Evolutionary conservation across 1,139 yeast genomes (phyloP).

Genomic region (Candida sp.): DNA sequence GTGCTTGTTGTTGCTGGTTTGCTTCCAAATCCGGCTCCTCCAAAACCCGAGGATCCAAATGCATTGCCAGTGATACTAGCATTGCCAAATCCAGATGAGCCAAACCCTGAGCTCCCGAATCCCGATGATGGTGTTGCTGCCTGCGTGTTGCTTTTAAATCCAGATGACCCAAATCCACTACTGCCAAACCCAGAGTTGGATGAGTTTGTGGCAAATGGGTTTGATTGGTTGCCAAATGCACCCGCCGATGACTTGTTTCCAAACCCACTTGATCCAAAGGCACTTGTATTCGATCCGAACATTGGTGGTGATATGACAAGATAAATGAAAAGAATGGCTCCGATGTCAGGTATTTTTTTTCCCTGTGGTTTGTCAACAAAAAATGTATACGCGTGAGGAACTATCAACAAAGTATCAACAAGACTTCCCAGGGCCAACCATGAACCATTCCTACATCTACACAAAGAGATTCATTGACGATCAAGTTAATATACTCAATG

Average conservation of each 20-base stretch:
- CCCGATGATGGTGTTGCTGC: neutral
- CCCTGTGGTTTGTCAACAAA: neutral
- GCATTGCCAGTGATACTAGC: conserved; percentile 4
- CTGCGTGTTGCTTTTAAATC: neutral
- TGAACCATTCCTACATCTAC: conserved; percentile 25
- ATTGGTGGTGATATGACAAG: neutral
- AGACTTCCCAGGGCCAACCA: neutral
- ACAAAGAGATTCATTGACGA: conserved; percentile 35
- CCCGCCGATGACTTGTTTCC: conserved; percentile 18
- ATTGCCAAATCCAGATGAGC: conserved; percentile 7
- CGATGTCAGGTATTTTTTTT: neutral
- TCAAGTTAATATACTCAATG: conserved; percentile 27
- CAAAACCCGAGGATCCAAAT: conserved; percentile 13
- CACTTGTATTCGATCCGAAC: conserved; percentile 1
- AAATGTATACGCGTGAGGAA: neutral
- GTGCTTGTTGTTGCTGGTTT: conserved; percentile 2
- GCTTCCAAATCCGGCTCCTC: neutral
- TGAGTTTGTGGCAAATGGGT: conserved; percentile 12
- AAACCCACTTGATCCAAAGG: conserved; percentile 20
- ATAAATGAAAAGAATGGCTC: no score
- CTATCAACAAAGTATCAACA: neutral
- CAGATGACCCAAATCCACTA: neutral
- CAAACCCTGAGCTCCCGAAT: conserved; percentile 10
- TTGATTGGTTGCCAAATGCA: conserved; percentile 14
- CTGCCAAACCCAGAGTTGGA: conserved; percentile 14